Evolutionary conservation across 805 yeast genomes (phyloP).

Genomic region (Candida coquimbonensis): DNA sequence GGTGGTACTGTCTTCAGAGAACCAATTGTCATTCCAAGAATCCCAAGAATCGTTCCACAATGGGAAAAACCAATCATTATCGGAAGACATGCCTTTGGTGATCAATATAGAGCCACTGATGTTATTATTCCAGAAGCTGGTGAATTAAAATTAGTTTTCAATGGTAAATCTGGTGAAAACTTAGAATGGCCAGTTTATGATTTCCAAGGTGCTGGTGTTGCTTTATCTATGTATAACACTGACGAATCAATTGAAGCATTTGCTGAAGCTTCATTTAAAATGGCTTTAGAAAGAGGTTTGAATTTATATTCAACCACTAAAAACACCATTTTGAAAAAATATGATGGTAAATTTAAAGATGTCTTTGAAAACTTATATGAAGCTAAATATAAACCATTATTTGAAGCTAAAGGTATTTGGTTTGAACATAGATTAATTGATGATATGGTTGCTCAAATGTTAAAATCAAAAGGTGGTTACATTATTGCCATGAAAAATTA

Average conservation of each 20-base stretch:
- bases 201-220: slow-evolving; percentile 65
- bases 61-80: slow-evolving; percentile 96
- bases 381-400: slow-evolving; percentile 54
- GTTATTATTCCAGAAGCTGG: slow-evolving; percentile 76
- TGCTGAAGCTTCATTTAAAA: slow-evolving; percentile 87
- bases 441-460: slow-evolving; percentile 99
- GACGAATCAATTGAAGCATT: slow-evolving; percentile 85
- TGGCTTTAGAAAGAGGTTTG: slow-evolving; percentile 72
- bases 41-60: slow-evolving; percentile 82
- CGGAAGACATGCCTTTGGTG: slow-evolving; percentile 97
- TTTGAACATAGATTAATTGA: slow-evolving; percentile 95
- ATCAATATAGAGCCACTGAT: slow-evolving; percentile 93
- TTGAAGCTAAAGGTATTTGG: slow-evolving; percentile 83
- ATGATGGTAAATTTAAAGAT: slow-evolving; percentile 95
- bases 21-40: slow-evolving; percentile 83
- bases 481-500: slow-evolving; percentile 95
- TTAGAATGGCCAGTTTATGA: slow-evolving; percentile 57
- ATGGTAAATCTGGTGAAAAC: slow-evolving; percentile 54
- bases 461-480: slow-evolving; percentile 91
- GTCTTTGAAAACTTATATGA: slow-evolving; percentile 80
- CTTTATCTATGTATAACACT: slow-evolving; percentile 92
- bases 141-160: slow-evolving; percentile 66
- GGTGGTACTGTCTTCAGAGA: slow-evolving; percentile 98
- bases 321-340: slow-evolving; percentile 88
- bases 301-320: slow-evolving; percentile 86